Percentiles rank a stretch among this genome's conserved stretches.
Conservation (phyloP, 768 basidiomycete genomes). For the Boletus rufocinnamomeus region DNA sequence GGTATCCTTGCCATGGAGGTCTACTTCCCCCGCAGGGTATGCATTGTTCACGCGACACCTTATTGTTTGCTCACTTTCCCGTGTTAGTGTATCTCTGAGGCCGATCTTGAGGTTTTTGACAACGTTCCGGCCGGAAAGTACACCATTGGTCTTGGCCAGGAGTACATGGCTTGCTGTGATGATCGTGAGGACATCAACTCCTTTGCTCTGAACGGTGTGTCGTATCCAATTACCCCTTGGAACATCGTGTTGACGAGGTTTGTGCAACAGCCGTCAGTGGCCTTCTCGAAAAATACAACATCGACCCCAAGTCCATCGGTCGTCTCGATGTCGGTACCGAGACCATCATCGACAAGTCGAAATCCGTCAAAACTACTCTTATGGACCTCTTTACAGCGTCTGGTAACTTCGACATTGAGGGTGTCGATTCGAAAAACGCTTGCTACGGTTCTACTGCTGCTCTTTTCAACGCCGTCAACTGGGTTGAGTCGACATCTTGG, state of each 20-base stretch:
- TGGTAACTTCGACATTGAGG: constrained; percentile 97
- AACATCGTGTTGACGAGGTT: neutral
- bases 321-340: constrained; percentile 98
- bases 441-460: constrained; percentile 99
- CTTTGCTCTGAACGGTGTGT: constrained; percentile 87
- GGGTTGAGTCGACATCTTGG: constrained; percentile 96
- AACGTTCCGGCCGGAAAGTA: constrained; percentile 96
- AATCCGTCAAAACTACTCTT: constrained; percentile 95
- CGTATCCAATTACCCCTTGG: neutral
- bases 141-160: constrained; percentile 97
- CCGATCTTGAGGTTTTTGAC: constrained; percentile 91
- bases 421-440: constrained; percentile 98
- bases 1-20: constrained; percentile 92
- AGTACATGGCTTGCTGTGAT: constrained; percentile 98
- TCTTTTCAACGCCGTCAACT: constrained; percentile 98
- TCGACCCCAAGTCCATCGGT: constrained; percentile 95
- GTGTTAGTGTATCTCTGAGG: constrained; percentile 88
- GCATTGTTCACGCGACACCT: constrained; percentile 34
- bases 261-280: constrained; percentile 72
- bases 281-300: constrained; percentile 90
- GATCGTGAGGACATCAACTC: constrained; percentile 99
- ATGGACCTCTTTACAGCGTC: constrained; percentile 96
- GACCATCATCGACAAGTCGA: constrained; percentile 99
- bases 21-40: constrained; percentile 90
- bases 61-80: constrained; percentile 7